These are phyloP conservation scores for Pichia sp. DNA, from an alignment of 1,139 yeast species.

Conservation along the genomic window DNA sequence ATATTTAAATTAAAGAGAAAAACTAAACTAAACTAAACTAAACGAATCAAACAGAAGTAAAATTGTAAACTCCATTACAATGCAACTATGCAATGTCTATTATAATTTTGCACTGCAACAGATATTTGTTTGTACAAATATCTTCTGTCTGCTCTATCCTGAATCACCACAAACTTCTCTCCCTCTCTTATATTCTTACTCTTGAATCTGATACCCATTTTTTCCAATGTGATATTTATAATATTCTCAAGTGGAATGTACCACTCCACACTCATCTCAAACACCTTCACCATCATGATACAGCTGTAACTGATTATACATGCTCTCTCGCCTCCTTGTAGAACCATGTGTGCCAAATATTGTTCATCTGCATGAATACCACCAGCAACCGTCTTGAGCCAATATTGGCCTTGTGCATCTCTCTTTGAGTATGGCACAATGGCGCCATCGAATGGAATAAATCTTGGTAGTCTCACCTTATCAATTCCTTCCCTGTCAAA, in stretches of 20 bases:
- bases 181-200: conserved; percentile 36
- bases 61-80: conserved; percentile 5
- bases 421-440: conserved; percentile 70
- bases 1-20: background rate
- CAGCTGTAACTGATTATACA: conserved; percentile 69
- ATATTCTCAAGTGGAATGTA: conserved; percentile 53
- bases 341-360: conserved; percentile 78
- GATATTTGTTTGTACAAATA: conserved; percentile 70
- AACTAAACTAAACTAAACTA: too few relatives aligned
- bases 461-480: conserved; percentile 77
- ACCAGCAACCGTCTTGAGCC: conserved; percentile 81
- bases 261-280: conserved; percentile 58
- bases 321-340: conserved; percentile 75
- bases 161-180: conserved; percentile 61
- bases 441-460: conserved; percentile 60
- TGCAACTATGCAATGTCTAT: conserved; percentile 37
- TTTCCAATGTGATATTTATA: conserved; percentile 64
- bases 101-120: conserved; percentile 74
- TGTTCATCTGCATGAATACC: conserved; percentile 66
- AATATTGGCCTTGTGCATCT: conserved; percentile 90
- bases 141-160: conserved; percentile 56
- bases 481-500: conserved; percentile 77
- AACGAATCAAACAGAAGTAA: too few relatives aligned
- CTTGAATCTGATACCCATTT: conserved; percentile 69
- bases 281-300: conserved; percentile 65